phyloP scores from a whole-genome alignment of 164 flowering plant species.

The Piper betle region DNA sequence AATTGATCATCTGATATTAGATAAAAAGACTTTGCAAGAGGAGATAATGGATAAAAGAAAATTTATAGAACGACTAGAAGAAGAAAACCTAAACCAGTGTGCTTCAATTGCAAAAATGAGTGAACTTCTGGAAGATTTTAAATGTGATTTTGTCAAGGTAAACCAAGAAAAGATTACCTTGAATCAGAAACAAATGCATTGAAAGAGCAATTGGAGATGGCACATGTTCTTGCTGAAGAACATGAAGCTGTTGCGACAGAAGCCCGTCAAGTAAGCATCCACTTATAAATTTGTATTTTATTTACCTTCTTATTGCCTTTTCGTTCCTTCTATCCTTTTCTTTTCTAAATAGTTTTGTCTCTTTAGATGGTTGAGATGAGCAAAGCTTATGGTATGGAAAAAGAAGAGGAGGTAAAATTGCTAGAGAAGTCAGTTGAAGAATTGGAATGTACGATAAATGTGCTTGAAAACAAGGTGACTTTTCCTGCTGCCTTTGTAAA shows the following conservation, averaged over 20 bases:
- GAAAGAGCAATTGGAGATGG: constrained; percentile 53
- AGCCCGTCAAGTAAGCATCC: constrained; percentile 54
- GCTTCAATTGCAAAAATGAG: constrained; percentile 35
- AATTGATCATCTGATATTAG: constrained; percentile 25
- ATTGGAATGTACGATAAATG: constrained; percentile 73
- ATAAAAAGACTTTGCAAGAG: constrained; percentile 36
- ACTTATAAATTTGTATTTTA: neutral
- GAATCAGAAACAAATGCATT: constrained; percentile 26
- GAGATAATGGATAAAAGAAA: constrained; percentile 36
- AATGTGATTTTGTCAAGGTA: constrained; percentile 29
- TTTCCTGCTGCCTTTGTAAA: neutral
- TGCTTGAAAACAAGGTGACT: constrained; percentile 75
- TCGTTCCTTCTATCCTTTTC: neutral
- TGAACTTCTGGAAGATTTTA: constrained; percentile 30
- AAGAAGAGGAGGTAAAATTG: constrained; percentile 80
- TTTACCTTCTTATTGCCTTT: neutral
- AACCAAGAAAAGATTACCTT: constrained; percentile 39
- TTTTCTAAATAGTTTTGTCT: neutral
- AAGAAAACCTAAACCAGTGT: constrained; percentile 41
- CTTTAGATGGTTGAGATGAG: constrained; percentile 55
- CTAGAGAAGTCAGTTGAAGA: constrained; percentile 89
- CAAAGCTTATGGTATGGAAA: constrained; percentile 57
- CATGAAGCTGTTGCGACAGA: constrained; percentile 61
- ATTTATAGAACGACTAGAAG: constrained; percentile 38
- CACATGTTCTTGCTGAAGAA: constrained; percentile 47